Conservation (phyloP, 768 basidiomycete genomes). For the Amanita jacksonii region DNA sequence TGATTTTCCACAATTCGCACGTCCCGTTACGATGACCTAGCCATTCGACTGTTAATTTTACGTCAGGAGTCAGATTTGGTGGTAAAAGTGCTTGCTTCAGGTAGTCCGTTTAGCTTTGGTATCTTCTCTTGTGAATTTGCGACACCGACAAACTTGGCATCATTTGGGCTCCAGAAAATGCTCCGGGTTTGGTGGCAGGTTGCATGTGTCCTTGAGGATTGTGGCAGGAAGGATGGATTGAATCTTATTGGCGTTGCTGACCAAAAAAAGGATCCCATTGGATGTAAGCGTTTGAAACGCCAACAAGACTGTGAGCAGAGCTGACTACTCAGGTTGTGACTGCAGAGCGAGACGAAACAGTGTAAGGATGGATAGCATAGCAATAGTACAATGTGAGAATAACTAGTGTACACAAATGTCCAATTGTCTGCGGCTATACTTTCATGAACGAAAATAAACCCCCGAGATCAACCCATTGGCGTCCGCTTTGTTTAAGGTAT, state of each 20-base stretch:
- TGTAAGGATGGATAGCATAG: too few relatives aligned
- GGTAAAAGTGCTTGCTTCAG: constrained; percentile 26
- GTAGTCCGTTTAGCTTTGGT: constrained; percentile 30
- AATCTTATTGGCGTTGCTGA: too few relatives aligned
- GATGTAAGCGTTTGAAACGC: too few relatives aligned
- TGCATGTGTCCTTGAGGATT: too few relatives aligned
- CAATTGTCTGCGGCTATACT: constrained; percentile 22
- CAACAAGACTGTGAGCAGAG: too few relatives aligned
- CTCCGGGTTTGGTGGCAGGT: too few relatives aligned
- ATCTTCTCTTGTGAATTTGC: constrained; percentile 28
- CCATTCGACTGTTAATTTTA: constrained; percentile 2
- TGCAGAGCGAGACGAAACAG: too few relatives aligned
- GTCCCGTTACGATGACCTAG: constrained; percentile 50
- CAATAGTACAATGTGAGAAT: background rate
- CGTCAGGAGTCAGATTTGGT: background rate
- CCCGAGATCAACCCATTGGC: constrained; percentile 82
- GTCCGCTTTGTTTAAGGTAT: constrained; percentile 80
- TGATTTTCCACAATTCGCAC: constrained; percentile 75
- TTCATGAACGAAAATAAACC: constrained; percentile 80
- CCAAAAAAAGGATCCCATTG: too few relatives aligned
- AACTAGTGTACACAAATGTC: too few relatives aligned
- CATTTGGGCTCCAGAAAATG: too few relatives aligned
- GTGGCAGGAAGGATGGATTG: too few relatives aligned
- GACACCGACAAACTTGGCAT: constrained; percentile 23
- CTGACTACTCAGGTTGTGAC: too few relatives aligned